Conservation (phyloP, 352 stramenopile genomes). For the Hyaloperonospora brassicae region DNA sequence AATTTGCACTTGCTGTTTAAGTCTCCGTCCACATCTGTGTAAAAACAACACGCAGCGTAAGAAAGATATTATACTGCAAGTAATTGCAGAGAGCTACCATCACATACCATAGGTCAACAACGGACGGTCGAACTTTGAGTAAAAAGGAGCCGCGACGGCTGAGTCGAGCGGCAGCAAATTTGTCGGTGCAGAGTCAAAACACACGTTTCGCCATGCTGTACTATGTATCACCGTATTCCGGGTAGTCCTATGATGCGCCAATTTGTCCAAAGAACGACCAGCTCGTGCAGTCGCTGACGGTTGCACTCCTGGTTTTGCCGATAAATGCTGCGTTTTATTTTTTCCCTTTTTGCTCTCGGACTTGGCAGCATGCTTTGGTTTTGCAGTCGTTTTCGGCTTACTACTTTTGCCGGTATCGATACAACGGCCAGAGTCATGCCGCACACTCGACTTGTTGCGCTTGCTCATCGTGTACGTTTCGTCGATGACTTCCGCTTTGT, state of each 20-base stretch:
- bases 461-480: constrained; percentile 14
- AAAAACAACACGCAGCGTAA: constrained; percentile 2
- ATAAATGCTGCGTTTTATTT: constrained; percentile 12
- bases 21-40: constrained; percentile 34
- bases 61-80: constrained; percentile 6
- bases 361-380: constrained; percentile 8
- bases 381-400: constrained; percentile 10
- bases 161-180: constrained; percentile 28
- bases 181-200: constrained; percentile 26
- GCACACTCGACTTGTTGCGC: constrained; percentile 7
- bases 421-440: not conserved
- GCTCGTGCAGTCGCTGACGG: constrained; percentile 1
- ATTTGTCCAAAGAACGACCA: constrained; percentile 26
- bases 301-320: constrained; percentile 13
- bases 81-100: not conserved
- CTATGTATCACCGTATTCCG: constrained; percentile 38
- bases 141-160: constrained; percentile 17
- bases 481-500: no score
- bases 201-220: constrained; percentile 39
- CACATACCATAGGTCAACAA: constrained; percentile 39
- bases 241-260: constrained; percentile 23
- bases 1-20: constrained; percentile 44
- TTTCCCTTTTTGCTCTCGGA: constrained; percentile 15
- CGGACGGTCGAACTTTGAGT: constrained; percentile 26
- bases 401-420: constrained; percentile 13